Evolutionary conservation across 2,329 filamentous ascomycete species (phyloP).

Genomic region (Claviceps spartinae): DNA sequence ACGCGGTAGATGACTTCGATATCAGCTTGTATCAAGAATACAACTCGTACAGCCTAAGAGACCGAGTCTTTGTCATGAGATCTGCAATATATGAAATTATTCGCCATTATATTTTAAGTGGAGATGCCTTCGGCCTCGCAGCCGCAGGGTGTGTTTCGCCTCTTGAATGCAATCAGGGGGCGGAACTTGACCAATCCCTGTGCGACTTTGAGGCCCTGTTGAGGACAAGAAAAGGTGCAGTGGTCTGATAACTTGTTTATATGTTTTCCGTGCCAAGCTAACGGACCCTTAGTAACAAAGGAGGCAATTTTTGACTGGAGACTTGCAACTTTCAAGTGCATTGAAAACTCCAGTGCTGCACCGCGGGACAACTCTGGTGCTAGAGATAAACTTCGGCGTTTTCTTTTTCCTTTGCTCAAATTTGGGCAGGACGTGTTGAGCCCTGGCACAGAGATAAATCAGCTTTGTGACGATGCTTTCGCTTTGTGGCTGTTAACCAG

Average conservation of each 20-base stretch:
- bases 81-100: not conserved
- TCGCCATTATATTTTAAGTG: not conserved
- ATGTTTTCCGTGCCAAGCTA: not conserved
- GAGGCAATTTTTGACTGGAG: not conserved
- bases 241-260: not conserved
- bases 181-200: not conserved
- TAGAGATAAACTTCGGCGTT: not conserved
- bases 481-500: not conserved
- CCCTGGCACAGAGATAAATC: not conserved
- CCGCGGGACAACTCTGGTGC: accelerated
- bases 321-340: not conserved
- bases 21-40: not conserved
- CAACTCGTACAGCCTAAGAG: accelerated
- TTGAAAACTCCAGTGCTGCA: not conserved
- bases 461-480: not conserved
- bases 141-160: no score
- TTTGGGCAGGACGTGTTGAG: no score
- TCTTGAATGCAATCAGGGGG: not conserved
- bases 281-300: not conserved
- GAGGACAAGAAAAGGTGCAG: not conserved
- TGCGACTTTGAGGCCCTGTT: not conserved
- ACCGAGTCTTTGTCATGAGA: not conserved
- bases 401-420: not conserved
- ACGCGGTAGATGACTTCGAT: no score
- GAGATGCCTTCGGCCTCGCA: not conserved